These are phyloP conservation scores for Chaetomium olivaceum DNA, from an alignment of 2,329 filamentous ascomycete genomes.

Conservation along the genomic window DNA sequence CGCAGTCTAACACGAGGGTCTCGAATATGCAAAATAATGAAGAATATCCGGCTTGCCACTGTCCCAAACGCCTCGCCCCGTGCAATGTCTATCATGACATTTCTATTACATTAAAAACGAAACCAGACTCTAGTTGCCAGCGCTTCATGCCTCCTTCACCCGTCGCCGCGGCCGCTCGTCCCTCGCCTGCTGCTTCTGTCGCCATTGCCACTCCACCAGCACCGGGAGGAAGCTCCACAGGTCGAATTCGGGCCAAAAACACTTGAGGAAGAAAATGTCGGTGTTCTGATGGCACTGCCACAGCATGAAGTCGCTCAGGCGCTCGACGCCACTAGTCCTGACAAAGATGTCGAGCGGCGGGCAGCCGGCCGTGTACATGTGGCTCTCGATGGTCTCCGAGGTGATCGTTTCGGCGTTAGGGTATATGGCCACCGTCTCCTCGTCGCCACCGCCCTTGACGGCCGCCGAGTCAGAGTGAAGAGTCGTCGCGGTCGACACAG, in stretches of 20 bases:
- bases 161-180: constrained; percentile 47
- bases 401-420: constrained; percentile 86
- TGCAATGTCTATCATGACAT: constrained; percentile 1
- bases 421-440: constrained; percentile 43
- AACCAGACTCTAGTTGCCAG: background rate
- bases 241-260: constrained; percentile 94
- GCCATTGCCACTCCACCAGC: constrained; percentile 83
- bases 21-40: background rate
- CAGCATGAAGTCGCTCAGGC: constrained; percentile 96
- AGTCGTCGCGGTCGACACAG: constrained; percentile 62
- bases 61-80: constrained; percentile 15
- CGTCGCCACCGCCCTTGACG: constrained; percentile 39
- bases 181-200: constrained; percentile 58
- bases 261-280: constrained; percentile 87
- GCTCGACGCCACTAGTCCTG: constrained; percentile 87
- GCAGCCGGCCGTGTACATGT: constrained; percentile 83
- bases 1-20: background rate
- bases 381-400: constrained; percentile 73
- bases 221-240: constrained; percentile 92
- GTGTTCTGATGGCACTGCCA: constrained; percentile 97
- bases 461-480: constrained; percentile 56
- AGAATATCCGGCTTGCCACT: background rate
- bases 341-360: constrained; percentile 90
- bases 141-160: constrained; percentile 37
- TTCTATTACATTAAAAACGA: background rate